These are phyloP conservation scores for Apiospora pterosperma DNA, from an alignment of 2,329 filamentous ascomycete genomes.

Conservation along the genomic window DNA sequence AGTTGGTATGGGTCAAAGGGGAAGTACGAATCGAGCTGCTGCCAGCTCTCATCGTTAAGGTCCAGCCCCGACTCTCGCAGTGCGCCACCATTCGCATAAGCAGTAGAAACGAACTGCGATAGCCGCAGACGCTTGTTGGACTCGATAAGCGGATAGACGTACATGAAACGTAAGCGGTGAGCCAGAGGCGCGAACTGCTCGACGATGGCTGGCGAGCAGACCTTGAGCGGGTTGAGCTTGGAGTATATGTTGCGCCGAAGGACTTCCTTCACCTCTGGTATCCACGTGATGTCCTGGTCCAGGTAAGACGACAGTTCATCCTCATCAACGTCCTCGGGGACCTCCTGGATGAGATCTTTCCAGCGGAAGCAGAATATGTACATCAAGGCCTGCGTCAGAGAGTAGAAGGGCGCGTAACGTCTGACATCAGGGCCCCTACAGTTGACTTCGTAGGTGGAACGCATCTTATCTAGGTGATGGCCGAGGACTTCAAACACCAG, in stretches of 20 bases:
- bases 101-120: conserved; percentile 61
- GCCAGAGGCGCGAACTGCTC: conserved; percentile 87
- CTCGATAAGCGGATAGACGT: conserved; percentile 84
- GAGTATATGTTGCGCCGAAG: conserved; percentile 79
- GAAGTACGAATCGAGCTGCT: conserved; percentile 91
- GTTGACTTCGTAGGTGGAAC: conserved; percentile 65
- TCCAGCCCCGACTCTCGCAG: conserved; percentile 51
- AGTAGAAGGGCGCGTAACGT: conserved; percentile 82
- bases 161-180: conserved; percentile 81
- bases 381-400: conserved; percentile 80
- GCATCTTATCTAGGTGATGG: conserved; percentile 71
- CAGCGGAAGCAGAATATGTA: conserved; percentile 99
- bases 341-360: conserved; percentile 75
- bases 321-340: conserved; percentile 56
- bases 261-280: conserved; percentile 68
- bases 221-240: conserved; percentile 89
- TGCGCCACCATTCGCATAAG: conserved; percentile 52
- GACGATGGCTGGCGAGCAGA: conserved; percentile 88
- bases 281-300: conserved; percentile 75
- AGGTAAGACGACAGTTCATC: conserved; percentile 59
- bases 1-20: conserved; percentile 96
- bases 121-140: conserved; percentile 88
- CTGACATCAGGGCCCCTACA: conserved; percentile 84
- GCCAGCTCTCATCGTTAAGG: conserved; percentile 67
- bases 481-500: conserved; percentile 79